Evolutionary conservation across 2,329 filamentous ascomycete species (phyloP).

Genomic region (Chrysoporthe cubensis): DNA sequence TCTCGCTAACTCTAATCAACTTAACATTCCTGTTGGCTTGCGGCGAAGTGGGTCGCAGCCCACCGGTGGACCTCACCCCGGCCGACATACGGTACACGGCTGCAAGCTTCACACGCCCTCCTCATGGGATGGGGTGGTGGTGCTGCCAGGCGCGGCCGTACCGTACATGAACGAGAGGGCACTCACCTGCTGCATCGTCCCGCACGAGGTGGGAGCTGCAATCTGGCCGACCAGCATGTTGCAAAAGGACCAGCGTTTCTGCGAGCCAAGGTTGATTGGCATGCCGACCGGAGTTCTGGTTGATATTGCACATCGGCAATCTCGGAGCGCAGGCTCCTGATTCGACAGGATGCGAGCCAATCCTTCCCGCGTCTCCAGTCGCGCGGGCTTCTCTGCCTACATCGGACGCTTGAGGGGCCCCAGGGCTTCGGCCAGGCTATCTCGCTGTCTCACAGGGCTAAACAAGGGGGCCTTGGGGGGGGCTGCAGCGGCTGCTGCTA

Average conservation of each 20-base stretch:
- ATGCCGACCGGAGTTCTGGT: background rate
- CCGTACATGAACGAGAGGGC: background rate
- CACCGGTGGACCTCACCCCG: no score
- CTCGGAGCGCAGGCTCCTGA: background rate
- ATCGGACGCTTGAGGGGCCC: background rate
- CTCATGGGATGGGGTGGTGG: no score
- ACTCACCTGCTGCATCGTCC: background rate
- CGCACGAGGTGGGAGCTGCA: background rate
- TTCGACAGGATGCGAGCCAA: conserved; percentile 6
- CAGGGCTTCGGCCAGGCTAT: background rate
- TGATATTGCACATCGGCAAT: background rate
- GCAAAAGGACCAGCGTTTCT: conserved; percentile 2
- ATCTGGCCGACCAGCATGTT: background rate
- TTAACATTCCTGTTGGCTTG: background rate
- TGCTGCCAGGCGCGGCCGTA: no score
- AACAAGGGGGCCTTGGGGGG: conserved; percentile 1
- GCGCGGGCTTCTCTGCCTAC: background rate
- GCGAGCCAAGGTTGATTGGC: conserved; percentile 3
- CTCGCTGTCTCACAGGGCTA: conserved; percentile 14
- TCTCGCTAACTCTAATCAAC: background rate
- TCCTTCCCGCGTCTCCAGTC: background rate
- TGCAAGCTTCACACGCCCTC: background rate
- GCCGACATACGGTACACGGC: no score
- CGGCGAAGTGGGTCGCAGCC: background rate
- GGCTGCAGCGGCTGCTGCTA: background rate